Conservation (phyloP, 1,139 yeast species). For the Debaryomyces coudertii region DNA sequence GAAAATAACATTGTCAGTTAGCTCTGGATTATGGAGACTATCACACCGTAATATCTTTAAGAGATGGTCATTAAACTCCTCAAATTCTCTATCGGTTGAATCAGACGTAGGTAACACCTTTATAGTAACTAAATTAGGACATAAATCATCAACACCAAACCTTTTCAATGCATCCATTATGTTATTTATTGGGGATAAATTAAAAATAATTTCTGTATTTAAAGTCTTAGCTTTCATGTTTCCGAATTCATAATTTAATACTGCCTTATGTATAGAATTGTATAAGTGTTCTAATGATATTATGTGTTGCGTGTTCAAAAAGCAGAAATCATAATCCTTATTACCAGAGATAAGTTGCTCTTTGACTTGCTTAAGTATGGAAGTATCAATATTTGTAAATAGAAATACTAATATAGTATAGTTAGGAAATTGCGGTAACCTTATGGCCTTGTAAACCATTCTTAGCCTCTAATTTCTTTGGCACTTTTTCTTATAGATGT, state of each 20-base stretch:
- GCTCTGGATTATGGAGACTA: conserved; percentile 16
- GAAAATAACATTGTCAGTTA: conserved; percentile 31
- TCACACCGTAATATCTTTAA: conserved; percentile 20
- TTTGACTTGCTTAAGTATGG: conserved; percentile 30
- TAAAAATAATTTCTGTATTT: conserved; percentile 46
- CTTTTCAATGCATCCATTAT: conserved; percentile 47
- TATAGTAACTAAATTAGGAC: conserved; percentile 34
- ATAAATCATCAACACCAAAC: conserved; percentile 43
- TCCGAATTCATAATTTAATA: conserved; percentile 30
- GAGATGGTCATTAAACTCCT: conserved; percentile 20
- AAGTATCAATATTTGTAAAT: conserved; percentile 23
- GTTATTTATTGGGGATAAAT: conserved; percentile 47
- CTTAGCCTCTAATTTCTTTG: background rate
- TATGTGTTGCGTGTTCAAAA: conserved; percentile 41
- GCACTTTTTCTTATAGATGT: background rate
- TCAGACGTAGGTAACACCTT: conserved; percentile 26
- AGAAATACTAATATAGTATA: conserved; percentile 28
- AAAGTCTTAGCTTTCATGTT: conserved; percentile 44
- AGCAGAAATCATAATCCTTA: conserved; percentile 42
- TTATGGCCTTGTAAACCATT: conserved; percentile 18
- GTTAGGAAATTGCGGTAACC: conserved; percentile 41
- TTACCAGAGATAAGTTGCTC: conserved; percentile 33
- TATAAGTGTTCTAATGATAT: conserved; percentile 42
- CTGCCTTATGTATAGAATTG: conserved; percentile 37
- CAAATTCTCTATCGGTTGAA: conserved; percentile 12